phyloP scores from a whole-genome alignment of 768 basidiomycete species.

The Trametes sanguinea region DNA sequence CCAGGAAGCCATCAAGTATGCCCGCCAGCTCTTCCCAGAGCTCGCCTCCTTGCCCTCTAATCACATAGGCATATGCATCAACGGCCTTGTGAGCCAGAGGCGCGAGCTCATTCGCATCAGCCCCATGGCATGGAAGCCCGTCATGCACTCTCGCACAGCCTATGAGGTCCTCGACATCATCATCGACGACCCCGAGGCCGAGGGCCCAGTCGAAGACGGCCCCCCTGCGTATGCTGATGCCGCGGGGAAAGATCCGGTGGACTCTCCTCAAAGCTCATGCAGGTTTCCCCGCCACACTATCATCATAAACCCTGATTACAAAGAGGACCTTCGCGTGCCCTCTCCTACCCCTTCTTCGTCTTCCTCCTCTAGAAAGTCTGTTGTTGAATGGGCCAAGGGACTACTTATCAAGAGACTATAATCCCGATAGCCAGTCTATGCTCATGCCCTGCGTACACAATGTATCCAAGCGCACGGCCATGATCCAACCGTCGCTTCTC shows the following conservation, averaged over 20 bases:
- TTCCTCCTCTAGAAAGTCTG: too few species aligned
- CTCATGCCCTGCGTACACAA: too few species aligned
- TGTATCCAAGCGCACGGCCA: too few species aligned
- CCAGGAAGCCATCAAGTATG: slow-evolving; percentile 29
- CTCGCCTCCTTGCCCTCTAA: slow-evolving; percentile 23
- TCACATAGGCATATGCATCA: slow-evolving; percentile 29
- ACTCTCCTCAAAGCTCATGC: neutral
- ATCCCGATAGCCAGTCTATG: too few species aligned
- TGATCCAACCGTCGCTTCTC: too few species aligned
- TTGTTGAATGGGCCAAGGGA: too few species aligned
- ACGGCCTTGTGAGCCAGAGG: slow-evolving; percentile 20
- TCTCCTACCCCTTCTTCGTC: too few species aligned
- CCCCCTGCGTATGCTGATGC: slow-evolving; percentile 18
- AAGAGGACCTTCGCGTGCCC: too few species aligned
- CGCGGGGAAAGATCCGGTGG: neutral
- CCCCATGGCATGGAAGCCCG: slow-evolving; percentile 29
- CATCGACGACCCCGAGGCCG: slow-evolving; percentile 15
- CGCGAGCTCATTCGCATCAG: slow-evolving; percentile 27
- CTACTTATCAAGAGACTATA: too few species aligned
- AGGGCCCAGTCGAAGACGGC: neutral
- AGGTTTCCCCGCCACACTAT: too few species aligned
- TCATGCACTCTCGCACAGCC: slow-evolving; percentile 23
- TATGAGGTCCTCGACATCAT: slow-evolving; percentile 34
- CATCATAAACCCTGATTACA: too few species aligned
- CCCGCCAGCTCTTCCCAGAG: slow-evolving; percentile 24